Conservation (phyloP, 169 alveolate species). For the Plasmodium ovale region DNA sequence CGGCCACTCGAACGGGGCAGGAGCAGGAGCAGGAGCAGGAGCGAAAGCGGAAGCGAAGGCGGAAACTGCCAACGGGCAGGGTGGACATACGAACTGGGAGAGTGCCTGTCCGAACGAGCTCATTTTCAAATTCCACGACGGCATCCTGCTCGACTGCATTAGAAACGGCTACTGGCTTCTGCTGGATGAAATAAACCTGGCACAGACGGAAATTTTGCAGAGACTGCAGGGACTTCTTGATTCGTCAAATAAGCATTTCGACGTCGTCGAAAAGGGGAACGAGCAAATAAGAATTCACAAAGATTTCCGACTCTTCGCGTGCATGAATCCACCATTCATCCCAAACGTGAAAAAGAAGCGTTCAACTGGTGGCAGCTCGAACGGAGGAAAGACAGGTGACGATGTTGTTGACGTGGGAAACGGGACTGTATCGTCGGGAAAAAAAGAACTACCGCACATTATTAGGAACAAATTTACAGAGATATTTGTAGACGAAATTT, state of each 20-base stretch:
- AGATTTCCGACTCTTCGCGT: slow-evolving; percentile 96
- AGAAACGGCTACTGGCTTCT: slow-evolving; percentile 99
- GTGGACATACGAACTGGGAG: slow-evolving; percentile 20
- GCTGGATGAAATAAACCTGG: slow-evolving; percentile 99
- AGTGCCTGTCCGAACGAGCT: slow-evolving; percentile 44
- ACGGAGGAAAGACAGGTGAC: slow-evolving; percentile 65
- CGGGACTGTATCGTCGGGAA: slow-evolving; percentile 94
- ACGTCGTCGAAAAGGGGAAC: slow-evolving; percentile 89
- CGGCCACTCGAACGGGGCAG: slow-evolving; percentile 6
- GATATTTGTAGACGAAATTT: slow-evolving; percentile 95
- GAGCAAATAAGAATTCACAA: slow-evolving; percentile 91
- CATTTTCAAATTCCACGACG: slow-evolving; percentile 95
- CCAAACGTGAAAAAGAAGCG: slow-evolving; percentile 70
- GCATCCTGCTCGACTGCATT: slow-evolving; percentile 96
- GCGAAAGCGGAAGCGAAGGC: slow-evolving; percentile 4
- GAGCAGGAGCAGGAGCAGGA: slow-evolving; percentile 1
- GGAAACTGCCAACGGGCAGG: not conserved
- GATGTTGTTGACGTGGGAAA: slow-evolving; percentile 87
- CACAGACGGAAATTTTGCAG: slow-evolving; percentile 96
- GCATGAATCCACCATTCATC: slow-evolving; percentile 98
- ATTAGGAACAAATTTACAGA: slow-evolving; percentile 96
- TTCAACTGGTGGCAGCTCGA: slow-evolving; percentile 25
- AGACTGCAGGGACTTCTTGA: slow-evolving; percentile 84
- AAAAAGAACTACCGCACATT: slow-evolving; percentile 95
- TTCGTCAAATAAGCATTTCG: slow-evolving; percentile 73